A percentile compares a stretch with the other conserved stretches of the same genome.
Evolutionary conservation across 2,329 filamentous ascomycete species (phyloP).

Genomic region (Penicillium paneum): DNA sequence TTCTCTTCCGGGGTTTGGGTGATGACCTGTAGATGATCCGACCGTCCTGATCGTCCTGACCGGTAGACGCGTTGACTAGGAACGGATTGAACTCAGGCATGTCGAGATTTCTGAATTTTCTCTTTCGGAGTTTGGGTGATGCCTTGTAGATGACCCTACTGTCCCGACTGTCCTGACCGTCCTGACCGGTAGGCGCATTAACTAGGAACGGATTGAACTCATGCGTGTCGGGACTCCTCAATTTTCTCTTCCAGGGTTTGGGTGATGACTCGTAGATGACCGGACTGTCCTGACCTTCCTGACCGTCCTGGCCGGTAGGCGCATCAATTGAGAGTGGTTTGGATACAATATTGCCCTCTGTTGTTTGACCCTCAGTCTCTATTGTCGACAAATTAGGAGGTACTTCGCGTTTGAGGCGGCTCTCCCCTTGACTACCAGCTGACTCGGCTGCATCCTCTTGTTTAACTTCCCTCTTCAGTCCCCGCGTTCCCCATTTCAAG

Average conservation of each 20-base stretch:
- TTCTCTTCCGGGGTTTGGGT: too few species aligned
- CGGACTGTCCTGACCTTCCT: background rate
- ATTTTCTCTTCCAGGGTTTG: background rate
- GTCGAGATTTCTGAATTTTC: too few species aligned
- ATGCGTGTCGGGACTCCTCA: background rate
- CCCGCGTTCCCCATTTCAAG: too few species aligned
- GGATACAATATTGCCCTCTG: too few species aligned
- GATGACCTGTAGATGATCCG: too few species aligned
- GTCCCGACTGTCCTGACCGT: background rate
- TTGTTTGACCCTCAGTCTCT: background rate
- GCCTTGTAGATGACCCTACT: too few species aligned
- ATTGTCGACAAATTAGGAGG: too few species aligned
- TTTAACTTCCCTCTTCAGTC: background rate
- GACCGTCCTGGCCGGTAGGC: background rate
- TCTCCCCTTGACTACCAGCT: background rate
- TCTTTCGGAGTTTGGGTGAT: too few species aligned
- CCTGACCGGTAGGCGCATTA: background rate
- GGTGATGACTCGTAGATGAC: background rate
- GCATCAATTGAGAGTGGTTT: background rate
- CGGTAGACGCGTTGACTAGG: too few species aligned
- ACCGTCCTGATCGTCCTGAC: background rate
- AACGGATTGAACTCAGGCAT: too few species aligned
- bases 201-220: background rate
- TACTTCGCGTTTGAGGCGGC: background rate
- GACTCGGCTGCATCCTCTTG: background rate